These are phyloP conservation scores for Penicillium chermesinum DNA, from an alignment of 495 filamentous ascomycete species.

Conservation along the genomic window DNA sequence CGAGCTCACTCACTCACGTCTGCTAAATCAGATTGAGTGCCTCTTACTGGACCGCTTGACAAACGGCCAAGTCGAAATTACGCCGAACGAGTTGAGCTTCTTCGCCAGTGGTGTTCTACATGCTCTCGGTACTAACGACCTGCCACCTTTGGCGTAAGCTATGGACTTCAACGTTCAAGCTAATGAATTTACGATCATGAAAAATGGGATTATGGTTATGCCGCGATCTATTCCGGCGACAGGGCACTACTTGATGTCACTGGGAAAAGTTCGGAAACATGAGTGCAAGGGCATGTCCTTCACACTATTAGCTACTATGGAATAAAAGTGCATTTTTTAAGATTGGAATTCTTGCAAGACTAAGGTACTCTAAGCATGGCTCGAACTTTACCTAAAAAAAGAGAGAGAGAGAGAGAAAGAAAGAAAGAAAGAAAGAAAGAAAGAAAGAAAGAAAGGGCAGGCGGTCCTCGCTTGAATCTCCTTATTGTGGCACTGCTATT, in stretches of 20 bases:
- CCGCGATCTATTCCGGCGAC: constrained; percentile 4
- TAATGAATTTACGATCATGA: constrained; percentile 11
- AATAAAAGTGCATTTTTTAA: no score
- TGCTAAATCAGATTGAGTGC: constrained; percentile 34
- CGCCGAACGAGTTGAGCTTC: constrained; percentile 39
- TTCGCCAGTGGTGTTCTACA: constrained; percentile 40
- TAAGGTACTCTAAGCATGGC: no score
- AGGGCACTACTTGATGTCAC: constrained; percentile 10
- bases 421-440: no score
- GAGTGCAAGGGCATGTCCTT: constrained; percentile 4
- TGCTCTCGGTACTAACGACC: constrained; percentile 32
- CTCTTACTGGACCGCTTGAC: constrained; percentile 34
- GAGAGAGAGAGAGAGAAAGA: no score
- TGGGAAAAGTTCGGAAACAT: constrained; percentile 17
- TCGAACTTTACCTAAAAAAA: no score
- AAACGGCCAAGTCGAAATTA: constrained; percentile 27
- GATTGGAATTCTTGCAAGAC: no score
- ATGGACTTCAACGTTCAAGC: constrained; percentile 1
- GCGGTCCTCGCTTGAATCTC: no score
- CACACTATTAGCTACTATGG: no score
- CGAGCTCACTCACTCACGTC: background rate
- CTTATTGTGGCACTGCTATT: no score
- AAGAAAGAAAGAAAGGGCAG: no score
- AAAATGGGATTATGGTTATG: constrained; percentile 11
- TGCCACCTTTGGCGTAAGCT: constrained; percentile 8